These are phyloP conservation scores for Aphanomyces astaci DNA, from an alignment of 352 stramenopile species.

Conservation along the genomic window DNA sequence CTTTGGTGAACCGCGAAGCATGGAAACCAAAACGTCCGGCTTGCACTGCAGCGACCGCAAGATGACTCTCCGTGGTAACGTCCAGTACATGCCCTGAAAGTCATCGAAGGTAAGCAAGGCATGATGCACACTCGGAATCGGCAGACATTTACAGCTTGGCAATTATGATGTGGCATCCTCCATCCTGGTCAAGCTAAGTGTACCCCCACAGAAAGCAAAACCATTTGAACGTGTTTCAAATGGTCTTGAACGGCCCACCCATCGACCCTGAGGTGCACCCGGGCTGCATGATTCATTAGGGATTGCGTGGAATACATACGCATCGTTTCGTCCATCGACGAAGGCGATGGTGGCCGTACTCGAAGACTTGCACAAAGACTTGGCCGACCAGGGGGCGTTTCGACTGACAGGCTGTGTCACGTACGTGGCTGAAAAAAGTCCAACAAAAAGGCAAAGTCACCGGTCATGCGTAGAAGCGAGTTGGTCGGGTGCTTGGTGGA, in stretches of 20 bases:
- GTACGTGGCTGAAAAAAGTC: neutral
- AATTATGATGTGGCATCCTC: slow-evolving; percentile 69
- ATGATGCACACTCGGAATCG: slow-evolving; percentile 53
- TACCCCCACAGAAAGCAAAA: slow-evolving; percentile 51
- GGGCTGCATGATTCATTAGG: slow-evolving; percentile 38
- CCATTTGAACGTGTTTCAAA: slow-evolving; percentile 63
- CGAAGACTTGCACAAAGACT: slow-evolving; percentile 5
- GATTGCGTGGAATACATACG: slow-evolving; percentile 40
- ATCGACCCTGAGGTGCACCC: slow-evolving; percentile 33
- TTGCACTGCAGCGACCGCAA: neutral
- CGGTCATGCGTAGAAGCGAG: neutral
- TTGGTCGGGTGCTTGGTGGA: slow-evolving; percentile 18
- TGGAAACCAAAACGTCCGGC: neutral
- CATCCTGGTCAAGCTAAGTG: slow-evolving; percentile 52
- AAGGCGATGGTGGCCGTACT: slow-evolving; percentile 22
- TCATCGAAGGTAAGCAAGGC: slow-evolving; percentile 67
- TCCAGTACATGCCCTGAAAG: slow-evolving; percentile 74
- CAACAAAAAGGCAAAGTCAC: neutral
- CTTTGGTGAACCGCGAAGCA: slow-evolving; percentile 41
- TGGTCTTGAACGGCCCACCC: slow-evolving; percentile 44
- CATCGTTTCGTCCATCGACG: slow-evolving; percentile 26
- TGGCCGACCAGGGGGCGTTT: neutral
- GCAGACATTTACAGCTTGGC: slow-evolving; percentile 64
- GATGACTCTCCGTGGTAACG: slow-evolving; percentile 67
- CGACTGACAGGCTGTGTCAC: neutral